Evolutionary conservation across 441 rosid genomes (phyloP).

Genomic region (Bocquillonia castaneifolia): DNA sequence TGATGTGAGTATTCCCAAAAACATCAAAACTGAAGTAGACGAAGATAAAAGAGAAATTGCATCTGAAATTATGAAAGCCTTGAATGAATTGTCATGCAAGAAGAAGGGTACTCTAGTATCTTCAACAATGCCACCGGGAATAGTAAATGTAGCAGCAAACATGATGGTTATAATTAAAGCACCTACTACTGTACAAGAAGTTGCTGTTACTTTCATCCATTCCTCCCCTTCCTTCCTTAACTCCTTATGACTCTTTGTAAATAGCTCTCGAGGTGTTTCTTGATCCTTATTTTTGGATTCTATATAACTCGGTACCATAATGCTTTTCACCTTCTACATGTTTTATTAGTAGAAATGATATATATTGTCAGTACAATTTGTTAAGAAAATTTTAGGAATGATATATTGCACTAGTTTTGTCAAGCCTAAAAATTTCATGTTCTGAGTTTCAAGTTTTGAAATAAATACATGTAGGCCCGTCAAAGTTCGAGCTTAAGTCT

Average conservation of each 20-base stretch:
- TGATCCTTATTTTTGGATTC: rapidly evolving
- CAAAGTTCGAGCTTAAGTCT: no score
- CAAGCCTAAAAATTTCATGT: no score
- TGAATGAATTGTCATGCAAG: background rate
- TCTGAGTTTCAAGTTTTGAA: no score
- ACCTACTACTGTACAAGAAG: slow-evolving; percentile 13
- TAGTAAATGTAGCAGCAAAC: slow-evolving; percentile 21
- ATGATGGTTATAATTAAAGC: slow-evolving; percentile 18
- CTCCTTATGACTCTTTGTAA: background rate
- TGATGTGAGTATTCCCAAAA: slow-evolving; percentile 6
- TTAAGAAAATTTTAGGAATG: no score
- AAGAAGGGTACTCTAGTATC: background rate
- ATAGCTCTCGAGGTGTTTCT: background rate
- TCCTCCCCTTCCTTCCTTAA: slow-evolving; percentile 3
- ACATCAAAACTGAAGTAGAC: slow-evolving; percentile 1
- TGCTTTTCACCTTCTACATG: slow-evolving; percentile 11
- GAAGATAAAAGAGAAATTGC: slow-evolving; percentile 17
- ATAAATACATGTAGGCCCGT: no score
- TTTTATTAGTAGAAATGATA: background rate
- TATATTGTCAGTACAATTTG: no score
- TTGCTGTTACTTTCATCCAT: slow-evolving; percentile 24
- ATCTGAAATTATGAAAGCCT: slow-evolving; percentile 5
- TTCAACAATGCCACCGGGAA: slow-evolving; percentile 12
- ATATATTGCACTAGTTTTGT: no score
- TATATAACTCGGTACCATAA: background rate